phyloP scores from a whole-genome alignment of 352 stramenopile genomes.

The Phytopythium montanum region DNA sequence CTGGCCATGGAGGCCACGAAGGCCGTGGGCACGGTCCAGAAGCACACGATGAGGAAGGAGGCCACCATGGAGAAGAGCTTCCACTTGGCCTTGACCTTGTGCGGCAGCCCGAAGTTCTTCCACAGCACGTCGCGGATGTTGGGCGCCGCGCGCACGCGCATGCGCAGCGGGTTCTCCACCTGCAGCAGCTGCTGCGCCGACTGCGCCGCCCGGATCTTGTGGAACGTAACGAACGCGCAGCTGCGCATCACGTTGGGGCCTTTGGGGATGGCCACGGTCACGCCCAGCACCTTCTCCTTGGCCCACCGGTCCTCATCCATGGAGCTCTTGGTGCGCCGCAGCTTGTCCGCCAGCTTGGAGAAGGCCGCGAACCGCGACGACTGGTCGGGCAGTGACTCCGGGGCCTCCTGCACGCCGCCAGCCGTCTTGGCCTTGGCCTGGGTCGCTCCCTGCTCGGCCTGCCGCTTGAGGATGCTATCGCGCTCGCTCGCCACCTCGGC shows the following conservation, averaged over 20 bases:
- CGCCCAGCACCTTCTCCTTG: conserved; percentile 26
- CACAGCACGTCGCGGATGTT: conserved; percentile 69
- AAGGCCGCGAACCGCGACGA: conserved; percentile 22
- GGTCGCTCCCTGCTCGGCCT: conserved; percentile 33
- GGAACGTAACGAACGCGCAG: conserved; percentile 70
- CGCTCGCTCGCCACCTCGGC: conserved; percentile 40
- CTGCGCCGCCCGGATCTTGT: conserved; percentile 58
- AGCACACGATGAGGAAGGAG: conserved; percentile 62
- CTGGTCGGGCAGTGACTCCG: not conserved
- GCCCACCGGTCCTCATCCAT: conserved; percentile 18
- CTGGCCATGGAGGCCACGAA: conserved; percentile 77
- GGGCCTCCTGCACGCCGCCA: conserved; percentile 18
- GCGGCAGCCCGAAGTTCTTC: conserved; percentile 72
- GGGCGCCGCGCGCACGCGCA: conserved; percentile 53
- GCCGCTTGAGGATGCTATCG: conserved; percentile 43
- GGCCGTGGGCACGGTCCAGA: conserved; percentile 77
- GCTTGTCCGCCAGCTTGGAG: conserved; percentile 20
- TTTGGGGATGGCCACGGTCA: conserved; percentile 27
- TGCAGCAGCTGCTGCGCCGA: conserved; percentile 70
- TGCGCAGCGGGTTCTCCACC: conserved; percentile 58
- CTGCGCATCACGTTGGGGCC: conserved; percentile 58
- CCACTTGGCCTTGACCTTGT: conserved; percentile 61
- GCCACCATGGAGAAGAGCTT: conserved; percentile 45
- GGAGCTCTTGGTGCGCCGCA: conserved; percentile 28
- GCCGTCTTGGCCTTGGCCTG: conserved; percentile 13